Evolutionary conservation across 2,329 filamentous ascomycete species (phyloP), one percentile per base, ranked within the genome.

Genomic region (Beauveria bassiana): DNA sequence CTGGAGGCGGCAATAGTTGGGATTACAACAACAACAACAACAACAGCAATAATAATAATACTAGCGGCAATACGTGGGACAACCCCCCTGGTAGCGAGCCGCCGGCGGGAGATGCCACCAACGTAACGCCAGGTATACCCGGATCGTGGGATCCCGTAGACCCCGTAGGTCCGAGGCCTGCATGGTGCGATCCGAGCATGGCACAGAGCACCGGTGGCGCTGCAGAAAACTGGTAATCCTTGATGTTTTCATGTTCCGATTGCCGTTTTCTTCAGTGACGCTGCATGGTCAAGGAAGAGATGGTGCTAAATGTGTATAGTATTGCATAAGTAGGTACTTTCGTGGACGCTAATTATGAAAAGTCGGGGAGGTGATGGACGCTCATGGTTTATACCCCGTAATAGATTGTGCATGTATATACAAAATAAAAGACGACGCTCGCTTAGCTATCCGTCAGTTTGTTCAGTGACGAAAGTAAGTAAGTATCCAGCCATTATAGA

Each of bases 101-200:
- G 20, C 51, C 16, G 43, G 34, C 18, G 59, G 46, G 43, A n/a
- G 47, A 43, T 42, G 34, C 42, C 40, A 64, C 22, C 61, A 73
- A 70, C 34, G 66, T 71, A 34, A 73, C 74, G 71, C 73, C 73
- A 14, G 72, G 38, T 65, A 67, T 72, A 71, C 64, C 64, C 6
- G 63, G 66, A 0, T 31, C 61, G 9, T 55, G 67, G 2, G 28
- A 53, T 3, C 6, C 38, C 4, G 53, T 14, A n/a, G 22, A 22
- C 2, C 12, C 14, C 6, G 22, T 22, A 22, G 22, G 22, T 22
- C 53, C 63, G 6, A n/a, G 34, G 5, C 61, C 65, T 2, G n/a
- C 63, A 0, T 75, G 73, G 73, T 70, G 62, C 18, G 73, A 75
- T 64, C 3, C 60, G 0, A 66, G 65, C 4, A 67, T 70, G 62